Base-by-base conservation (phyloP, 495 filamentous ascomycete genomes). In the Pyronema omphalodes region DNA sequence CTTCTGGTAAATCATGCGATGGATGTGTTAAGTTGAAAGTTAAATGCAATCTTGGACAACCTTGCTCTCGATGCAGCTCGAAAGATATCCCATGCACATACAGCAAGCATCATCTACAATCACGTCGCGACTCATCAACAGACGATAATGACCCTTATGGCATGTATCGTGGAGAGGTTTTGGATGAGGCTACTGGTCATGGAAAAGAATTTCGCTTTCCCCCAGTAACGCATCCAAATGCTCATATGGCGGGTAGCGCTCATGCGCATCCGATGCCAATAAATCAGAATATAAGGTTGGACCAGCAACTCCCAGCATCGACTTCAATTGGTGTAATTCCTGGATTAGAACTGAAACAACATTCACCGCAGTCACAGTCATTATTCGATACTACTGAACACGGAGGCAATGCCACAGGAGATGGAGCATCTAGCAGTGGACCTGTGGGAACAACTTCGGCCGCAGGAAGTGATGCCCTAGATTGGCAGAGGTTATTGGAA, bases 141-240 rank as follows among this genome's bases (percentile, higher is more conserved):
- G 39, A 17, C 39, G 39, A 41, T 41, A 17, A 41, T 12, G 11
- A 12, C 11, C 15, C 15, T 12, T 48, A 11, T 15, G 3, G 2
- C 2, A 12, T 41, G 2, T 41, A 12, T 41, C 39, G 39, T 17
- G 39, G 39, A 12, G 39, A 41, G 1, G 39, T 23, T n/a, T 23
- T 23, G n/a, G 44, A 47, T 23, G n/a, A 47, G 44, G 9, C 59
- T 43, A 50, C 54, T 33, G 55, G 56, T 3, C 57, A 64, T 54
- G 43, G 57, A 14, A 61, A 64, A 12, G 57, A 44, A 9, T 64
- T 64, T 52, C 60, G 64, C 45, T 64, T 64, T 37, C 62, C 62
- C 23, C 61, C 62, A 14, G 58, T 58, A 19, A 45, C 51, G 15
- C 62, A 64, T 49, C 61, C 62, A 17, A 59, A 55, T n/a, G 62